Conservation (phyloP, 176 grass and related monocot species). For the Elaeis guineensis region DNA sequence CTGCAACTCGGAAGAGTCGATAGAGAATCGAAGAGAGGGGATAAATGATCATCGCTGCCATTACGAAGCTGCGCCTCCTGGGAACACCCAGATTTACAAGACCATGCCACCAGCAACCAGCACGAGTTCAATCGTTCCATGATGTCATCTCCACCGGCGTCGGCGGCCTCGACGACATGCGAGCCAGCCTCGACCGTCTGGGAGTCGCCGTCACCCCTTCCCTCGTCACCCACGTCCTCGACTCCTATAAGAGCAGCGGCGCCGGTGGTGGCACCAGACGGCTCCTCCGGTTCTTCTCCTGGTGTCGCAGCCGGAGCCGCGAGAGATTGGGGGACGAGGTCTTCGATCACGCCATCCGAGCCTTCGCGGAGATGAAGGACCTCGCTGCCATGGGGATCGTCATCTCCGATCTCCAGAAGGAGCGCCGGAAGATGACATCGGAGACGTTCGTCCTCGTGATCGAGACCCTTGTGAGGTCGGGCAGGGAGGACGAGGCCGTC, state of each 20-base stretch:
- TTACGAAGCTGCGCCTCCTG: too few species aligned
- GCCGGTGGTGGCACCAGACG: slow-evolving; percentile 13
- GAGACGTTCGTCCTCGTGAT: slow-evolving; percentile 40
- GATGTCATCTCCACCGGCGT: slow-evolving; percentile 27
- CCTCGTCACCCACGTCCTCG: slow-evolving; percentile 25
- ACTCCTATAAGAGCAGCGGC: slow-evolving; percentile 20
- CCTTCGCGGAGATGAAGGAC: slow-evolving; percentile 34
- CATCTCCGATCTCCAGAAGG: slow-evolving; percentile 24
- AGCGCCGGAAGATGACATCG: slow-evolving; percentile 22
- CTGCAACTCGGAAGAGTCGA: too few species aligned
- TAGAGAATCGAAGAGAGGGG: too few species aligned
- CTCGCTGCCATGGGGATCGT: slow-evolving; percentile 40
- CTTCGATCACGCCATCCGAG: slow-evolving; percentile 32
- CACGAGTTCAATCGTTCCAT: not conserved
- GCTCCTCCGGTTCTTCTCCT: slow-evolving; percentile 49
- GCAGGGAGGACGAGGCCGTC: slow-evolving; percentile 41
- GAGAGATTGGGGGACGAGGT: not conserved
- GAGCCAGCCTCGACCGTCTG: slow-evolving; percentile 26
- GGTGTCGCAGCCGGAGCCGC: slow-evolving; percentile 37
- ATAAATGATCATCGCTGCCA: too few species aligned
- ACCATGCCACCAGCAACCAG: too few species aligned
- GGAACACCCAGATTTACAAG: too few species aligned
- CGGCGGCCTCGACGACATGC: slow-evolving; percentile 60
- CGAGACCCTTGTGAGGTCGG: slow-evolving; percentile 38
- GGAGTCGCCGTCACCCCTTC: slow-evolving; percentile 24